Conservation (phyloP, 805 yeast species). For the Ogataea parapolymorpha region DNA sequence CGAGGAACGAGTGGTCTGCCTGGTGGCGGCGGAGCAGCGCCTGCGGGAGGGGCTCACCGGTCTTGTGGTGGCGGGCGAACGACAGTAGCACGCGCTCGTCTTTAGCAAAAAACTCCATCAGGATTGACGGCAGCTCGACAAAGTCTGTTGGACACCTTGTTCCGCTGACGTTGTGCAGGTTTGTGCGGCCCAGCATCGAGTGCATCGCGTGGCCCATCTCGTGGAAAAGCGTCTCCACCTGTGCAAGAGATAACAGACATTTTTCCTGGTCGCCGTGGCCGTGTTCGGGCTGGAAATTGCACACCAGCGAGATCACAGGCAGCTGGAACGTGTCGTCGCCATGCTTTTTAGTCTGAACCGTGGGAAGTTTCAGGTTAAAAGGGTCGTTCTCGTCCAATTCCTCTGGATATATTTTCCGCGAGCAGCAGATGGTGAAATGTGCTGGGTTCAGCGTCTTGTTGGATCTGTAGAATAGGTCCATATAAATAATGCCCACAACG, state of each 20-base stretch:
- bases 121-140: slow-evolving; percentile 93
- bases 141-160: slow-evolving; percentile 95
- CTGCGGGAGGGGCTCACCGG: slow-evolving; percentile 58
- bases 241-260: slow-evolving; percentile 65
- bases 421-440: slow-evolving; percentile 92
- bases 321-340: slow-evolving; percentile 62
- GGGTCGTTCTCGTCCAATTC: slow-evolving; percentile 42
- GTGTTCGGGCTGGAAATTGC: slow-evolving; percentile 61
- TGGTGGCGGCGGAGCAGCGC: slow-evolving; percentile 50
- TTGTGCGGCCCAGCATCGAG: slow-evolving; percentile 91
- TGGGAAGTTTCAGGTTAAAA: slow-evolving; percentile 32
- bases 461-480: slow-evolving; percentile 78
- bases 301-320: slow-evolving; percentile 86
- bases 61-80: slow-evolving; percentile 69
- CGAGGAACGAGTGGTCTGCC: slow-evolving; percentile 48
- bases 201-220: slow-evolving; percentile 99
- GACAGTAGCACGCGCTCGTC: slow-evolving; percentile 70
- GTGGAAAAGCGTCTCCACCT: slow-evolving; percentile 92
- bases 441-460: slow-evolving; percentile 85
- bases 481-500: slow-evolving; percentile 75
- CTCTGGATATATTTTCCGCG: slow-evolving; percentile 67
- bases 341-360: slow-evolving; percentile 33
- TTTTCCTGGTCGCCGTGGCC: slow-evolving; percentile 36
- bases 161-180: slow-evolving; percentile 87
- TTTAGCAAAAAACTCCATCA: slow-evolving; percentile 90